Base-by-base conservation (phyloP, 2,329 filamentous ascomycete genomes). In the Cladosporium sp. region DNA sequence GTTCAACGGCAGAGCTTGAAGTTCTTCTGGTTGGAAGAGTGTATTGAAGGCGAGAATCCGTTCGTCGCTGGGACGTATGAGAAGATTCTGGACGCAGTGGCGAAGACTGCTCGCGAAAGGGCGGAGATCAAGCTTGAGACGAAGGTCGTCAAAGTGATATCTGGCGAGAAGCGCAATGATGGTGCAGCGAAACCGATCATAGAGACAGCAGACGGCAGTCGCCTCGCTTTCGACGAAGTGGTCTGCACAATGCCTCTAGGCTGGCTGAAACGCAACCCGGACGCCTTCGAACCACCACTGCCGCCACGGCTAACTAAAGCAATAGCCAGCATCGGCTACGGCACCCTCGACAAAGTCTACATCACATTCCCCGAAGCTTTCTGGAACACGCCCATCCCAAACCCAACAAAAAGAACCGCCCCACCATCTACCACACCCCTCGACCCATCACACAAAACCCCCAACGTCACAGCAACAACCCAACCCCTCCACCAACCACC, bases 1-100 rank as follows among this genome's bases (percentile, higher is more conserved):
- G 80, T 91, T 10, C 78, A 82, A 61, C 83, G 74, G 28, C 90
- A 93, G 74, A 91, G 89, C 70, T 79, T 92, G 34, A 91, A 88
- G 78, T 92, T 87, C 78, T 91, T 92, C 74, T 92, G 89, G 89
- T 75, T 93, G 5, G 90, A 93, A 73, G 89, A 92, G 76, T 91
- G 89, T 69, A 88, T 92, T 61, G 89, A 92, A 73, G 90, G 89
- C 54, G 86, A 85, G 73, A 89, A 88, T 70, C 81, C 86, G 34
- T 88, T 89, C 67, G 84, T 89, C 34, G 84, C 85, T 3, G 85
- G 82, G 1, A 89, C 85, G 3, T 89, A 89, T 72, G 79, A 81
- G 30, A 82, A 82, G 64, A 85, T 89, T n/a, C 73, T 89, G n/a
- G 77, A 85, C 16, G 80, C 80, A 48, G 82, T 92, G 46, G 83